A percentile compares a stretch with the other conserved stretches of the same genome.
Conservation (phyloP, 208 protist genomes). For the Leishmania braziliensis region DNA sequence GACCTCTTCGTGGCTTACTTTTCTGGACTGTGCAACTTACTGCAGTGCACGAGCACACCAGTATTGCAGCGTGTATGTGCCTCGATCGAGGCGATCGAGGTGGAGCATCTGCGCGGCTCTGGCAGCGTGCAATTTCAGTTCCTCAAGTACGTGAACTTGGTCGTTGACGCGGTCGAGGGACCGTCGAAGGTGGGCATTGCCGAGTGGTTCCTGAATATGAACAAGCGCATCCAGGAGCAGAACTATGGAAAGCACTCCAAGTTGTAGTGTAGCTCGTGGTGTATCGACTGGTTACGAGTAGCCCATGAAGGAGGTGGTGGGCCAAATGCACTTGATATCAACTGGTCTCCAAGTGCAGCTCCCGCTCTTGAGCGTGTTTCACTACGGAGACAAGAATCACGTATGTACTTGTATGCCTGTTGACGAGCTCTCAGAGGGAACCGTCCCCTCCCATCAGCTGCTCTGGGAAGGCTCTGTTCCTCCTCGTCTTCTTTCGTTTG, state of each 20-base stretch:
- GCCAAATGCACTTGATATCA: neutral
- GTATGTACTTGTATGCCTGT: neutral
- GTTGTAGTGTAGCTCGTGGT: conserved; percentile 21
- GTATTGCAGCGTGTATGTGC: conserved; percentile 83
- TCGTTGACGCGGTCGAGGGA: conserved; percentile 60
- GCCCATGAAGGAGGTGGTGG: neutral
- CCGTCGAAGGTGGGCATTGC: conserved; percentile 67
- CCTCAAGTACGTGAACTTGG: conserved; percentile 65
- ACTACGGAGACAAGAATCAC: neutral
- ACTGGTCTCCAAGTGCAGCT: neutral
- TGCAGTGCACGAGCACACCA: conserved; percentile 63
- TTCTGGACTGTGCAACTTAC: conserved; percentile 71
- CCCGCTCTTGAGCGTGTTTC: neutral
- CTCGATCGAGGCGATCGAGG: conserved; percentile 76
- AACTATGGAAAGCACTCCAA: conserved; percentile 42
- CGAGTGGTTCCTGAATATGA: conserved; percentile 80
- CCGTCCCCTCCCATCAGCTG: neutral
- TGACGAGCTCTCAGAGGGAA: neutral
- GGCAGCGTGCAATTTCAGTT: conserved; percentile 55
- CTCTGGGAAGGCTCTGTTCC: too few relatives aligned
- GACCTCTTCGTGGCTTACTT: conserved; percentile 79
- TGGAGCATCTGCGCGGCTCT: conserved; percentile 71
- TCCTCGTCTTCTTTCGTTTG: neutral
- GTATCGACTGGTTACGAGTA: neutral
- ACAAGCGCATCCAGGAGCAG: conserved; percentile 38